These are phyloP conservation scores for Brassica rapa DNA, from an alignment of 345 rosid genomes.

Conservation along the genomic window DNA sequence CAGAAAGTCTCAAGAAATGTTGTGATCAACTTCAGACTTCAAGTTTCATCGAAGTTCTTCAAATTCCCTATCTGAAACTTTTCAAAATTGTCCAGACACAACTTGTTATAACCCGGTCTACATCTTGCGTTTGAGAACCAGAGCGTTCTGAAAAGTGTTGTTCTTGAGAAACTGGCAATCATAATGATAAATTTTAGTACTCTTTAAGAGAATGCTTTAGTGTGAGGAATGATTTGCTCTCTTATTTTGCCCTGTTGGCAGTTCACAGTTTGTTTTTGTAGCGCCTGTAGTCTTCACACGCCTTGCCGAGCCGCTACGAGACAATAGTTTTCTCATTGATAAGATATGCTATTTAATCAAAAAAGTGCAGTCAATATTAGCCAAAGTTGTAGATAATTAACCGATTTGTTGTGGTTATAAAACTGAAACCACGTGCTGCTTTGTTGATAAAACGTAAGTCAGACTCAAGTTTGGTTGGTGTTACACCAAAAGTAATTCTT, in stretches of 20 bases:
- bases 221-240: neutral
- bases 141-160: neutral
- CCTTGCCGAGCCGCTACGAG: neutral
- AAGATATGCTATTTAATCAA: neutral
- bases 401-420: neutral
- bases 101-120: neutral
- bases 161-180: neutral
- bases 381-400: neutral
- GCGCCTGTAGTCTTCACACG: neutral
- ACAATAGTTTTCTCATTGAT: neutral
- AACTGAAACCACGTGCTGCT: constrained; percentile 3
- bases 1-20: neutral
- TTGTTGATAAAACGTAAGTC: constrained; percentile 31
- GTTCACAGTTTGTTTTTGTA: neutral
- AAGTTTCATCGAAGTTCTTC: neutral
- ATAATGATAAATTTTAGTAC: neutral
- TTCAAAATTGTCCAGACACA: neutral
- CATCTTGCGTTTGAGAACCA: neutral
- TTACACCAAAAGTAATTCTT: constrained; percentile 17
- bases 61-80: no score
- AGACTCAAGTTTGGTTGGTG: constrained; percentile 37
- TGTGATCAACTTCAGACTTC: neutral
- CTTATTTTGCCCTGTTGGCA: neutral
- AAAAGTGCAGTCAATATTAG: neutral
- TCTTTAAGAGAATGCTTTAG: neutral